Base-by-base conservation (phyloP, 208 protist genomes). In the Wallacemonas sp. region DNA sequence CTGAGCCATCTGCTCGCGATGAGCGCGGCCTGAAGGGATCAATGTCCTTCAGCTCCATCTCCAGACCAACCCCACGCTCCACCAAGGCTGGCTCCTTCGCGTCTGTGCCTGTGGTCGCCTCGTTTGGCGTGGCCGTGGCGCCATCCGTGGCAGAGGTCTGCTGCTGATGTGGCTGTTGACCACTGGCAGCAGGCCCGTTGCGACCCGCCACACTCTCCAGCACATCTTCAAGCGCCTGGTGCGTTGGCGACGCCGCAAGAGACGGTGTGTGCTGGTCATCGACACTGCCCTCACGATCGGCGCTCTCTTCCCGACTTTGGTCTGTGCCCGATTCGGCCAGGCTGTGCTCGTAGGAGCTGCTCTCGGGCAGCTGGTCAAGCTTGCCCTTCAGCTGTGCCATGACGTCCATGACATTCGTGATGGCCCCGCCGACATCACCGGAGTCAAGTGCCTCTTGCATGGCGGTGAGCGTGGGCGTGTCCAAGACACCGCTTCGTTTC, bases 11-110 rank as follows among this genome's bases (percentile, higher is more conserved):
- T 14, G n/a, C 51, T 53, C 34, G 26, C 3, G 58, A 55, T 34
- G 60, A 49, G 26, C 63, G 62, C 45, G 67, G 67, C 2, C 55
- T 47, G 31, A 75, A 58, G 2, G 68, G 68, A 22, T 70, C 72
- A 60, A 75, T 78, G 36, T 78, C 63, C 41, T 68, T 68, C 14
- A 68, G 41, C 63, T 5, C 63, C 53, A 70, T 68, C 41, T 19
- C 31, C 26, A 42, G n/a, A 17, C 15, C 54, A 4, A 46, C 41
- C 19, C 22, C 49, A 31, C 26, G 19, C 21, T 0, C 41, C 11
- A 11, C 8, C 36, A 30, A 6, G 8, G 46, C 9, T 2, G 46
- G 21, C 12, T 19, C 36, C 36, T 6, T 41, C 9, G 36, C 36
- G 36, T 14, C 36, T 14, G 36, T 41, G 9, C 9, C 9, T 41